Evolutionary conservation across 495 filamentous ascomycete genomes (phyloP), one percentile per base, ranked within the genome.

Genomic region (Paragyromitra xinjiangensis): DNA sequence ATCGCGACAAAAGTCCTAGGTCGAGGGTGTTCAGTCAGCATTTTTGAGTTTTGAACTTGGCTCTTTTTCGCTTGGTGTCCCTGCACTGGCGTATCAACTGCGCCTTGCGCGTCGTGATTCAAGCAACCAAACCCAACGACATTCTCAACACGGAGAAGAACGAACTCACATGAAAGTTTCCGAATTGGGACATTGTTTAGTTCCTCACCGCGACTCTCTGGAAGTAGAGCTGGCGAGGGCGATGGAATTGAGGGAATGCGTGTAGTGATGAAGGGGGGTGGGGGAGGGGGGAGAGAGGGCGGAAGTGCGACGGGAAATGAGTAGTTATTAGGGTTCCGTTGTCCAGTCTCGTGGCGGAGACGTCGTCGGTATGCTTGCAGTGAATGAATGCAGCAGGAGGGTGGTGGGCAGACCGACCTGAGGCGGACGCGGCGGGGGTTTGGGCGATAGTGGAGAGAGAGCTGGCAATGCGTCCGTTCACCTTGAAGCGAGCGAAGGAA

Each of bases 1-100:
- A 86, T 97, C 93, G 81, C 92, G 92, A 90, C 95, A 99, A 84
- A 99, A 97, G 85, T 95, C 86, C 92, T 97, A 80, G 83, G 75
- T 79, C 64, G 81, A 78, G 51, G 64, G 59, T 64, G 44, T 78
- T 76, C 67, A 81, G 75, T 83, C 64, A 84, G 76, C 44, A 62
- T 44, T 61, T 72, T 39, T 44, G 7, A 16, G 1, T 22, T 26
- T 44, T 37, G 26, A 40, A 48, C 22, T 70, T 51, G 71, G 2
- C 34, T 37, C 44, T 67, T 26, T 51, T 22, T 53, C 40, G 44
- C 44, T 64, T 64, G 29, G 69, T 63, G 55, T 61, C 29, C 64
- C 24, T 69, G 61, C 40, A n/a, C 59, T 70, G 14, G 62, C 39
- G 73, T 64, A 29, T 62, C 19, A 48, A 51, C 55, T 24, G 51